A percentile compares a stretch with the other conserved stretches of the same genome.
These are phyloP conservation scores for Coriaria nepalensis DNA, from an alignment of 306 rosid genomes.

Conservation along the genomic window DNA sequence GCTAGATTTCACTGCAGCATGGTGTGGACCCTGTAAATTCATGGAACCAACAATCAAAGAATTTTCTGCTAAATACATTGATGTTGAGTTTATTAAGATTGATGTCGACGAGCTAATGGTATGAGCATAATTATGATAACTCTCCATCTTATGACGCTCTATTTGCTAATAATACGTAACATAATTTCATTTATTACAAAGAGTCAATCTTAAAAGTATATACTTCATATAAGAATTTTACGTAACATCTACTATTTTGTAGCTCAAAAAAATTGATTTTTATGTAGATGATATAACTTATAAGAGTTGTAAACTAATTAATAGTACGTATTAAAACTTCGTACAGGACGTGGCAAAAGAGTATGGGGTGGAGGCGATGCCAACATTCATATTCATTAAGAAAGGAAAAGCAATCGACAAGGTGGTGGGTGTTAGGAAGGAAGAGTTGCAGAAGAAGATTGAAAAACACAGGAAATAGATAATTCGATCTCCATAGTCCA, in stretches of 20 bases:
- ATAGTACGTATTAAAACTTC: slow-evolving; percentile 5
- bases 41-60: slow-evolving; percentile 45
- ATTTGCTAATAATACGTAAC: not conserved
- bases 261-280: too few species aligned
- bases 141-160: not conserved
- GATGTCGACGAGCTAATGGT: slow-evolving; percentile 57
- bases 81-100: slow-evolving; percentile 46
- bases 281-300: slow-evolving; percentile 8
- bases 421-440: slow-evolving; percentile 45
- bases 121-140: not conserved
- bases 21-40: slow-evolving; percentile 63
- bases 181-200: not conserved
- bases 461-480: too few species aligned
- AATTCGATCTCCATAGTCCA: too few species aligned
- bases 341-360: slow-evolving; percentile 49
- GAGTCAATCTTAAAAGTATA: too few species aligned
- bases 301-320: not conserved
- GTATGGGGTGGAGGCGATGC: slow-evolving; percentile 33
- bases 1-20: slow-evolving; percentile 57
- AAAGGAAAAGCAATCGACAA: slow-evolving; percentile 37
- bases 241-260: too few species aligned
- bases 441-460: slow-evolving; percentile 43
- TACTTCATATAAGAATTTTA: too few species aligned
- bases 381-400: slow-evolving; percentile 41
- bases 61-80: slow-evolving; percentile 33